A percentile compares a stretch with the other conserved stretches of the same genome.
Evolutionary conservation across 768 basidiomycete genomes (phyloP).

Genomic region (Termitomyces sp.): DNA sequence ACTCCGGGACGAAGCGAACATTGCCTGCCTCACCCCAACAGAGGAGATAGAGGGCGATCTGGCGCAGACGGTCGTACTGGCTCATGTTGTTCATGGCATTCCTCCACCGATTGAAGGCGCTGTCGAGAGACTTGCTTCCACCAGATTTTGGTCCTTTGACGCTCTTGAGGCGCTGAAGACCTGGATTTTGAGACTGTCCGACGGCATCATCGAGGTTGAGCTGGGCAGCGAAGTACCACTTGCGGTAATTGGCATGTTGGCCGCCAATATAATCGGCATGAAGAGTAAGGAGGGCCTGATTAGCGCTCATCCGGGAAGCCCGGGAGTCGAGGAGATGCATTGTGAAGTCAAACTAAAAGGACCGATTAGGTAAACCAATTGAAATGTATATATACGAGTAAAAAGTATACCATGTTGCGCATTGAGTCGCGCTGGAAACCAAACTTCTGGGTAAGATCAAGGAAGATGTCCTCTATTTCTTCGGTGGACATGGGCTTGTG

Average conservation of each 20-base stretch:
- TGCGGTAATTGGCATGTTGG: constrained; percentile 97
- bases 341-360: constrained; percentile 83
- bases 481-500: constrained; percentile 97
- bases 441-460: constrained; percentile 98
- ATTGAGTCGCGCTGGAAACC: constrained; percentile 96
- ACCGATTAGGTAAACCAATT: constrained; percentile 15
- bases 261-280: constrained; percentile 99
- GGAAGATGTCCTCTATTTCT: constrained; percentile 98
- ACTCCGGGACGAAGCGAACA: constrained; percentile 95
- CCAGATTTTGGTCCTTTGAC: constrained; percentile 62
- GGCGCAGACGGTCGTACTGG: constrained; percentile 95
- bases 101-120: constrained; percentile 92
- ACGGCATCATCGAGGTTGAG: constrained; percentile 99
- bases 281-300: constrained; percentile 92
- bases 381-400: background rate
- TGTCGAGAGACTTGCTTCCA: constrained; percentile 81
- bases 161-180: constrained; percentile 83
- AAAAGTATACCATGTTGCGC: constrained; percentile 77
- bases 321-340: constrained; percentile 98
- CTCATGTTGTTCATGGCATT: constrained; percentile 99
- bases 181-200: constrained; percentile 91
- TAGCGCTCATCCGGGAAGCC: constrained; percentile 97
- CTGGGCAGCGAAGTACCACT: constrained; percentile 99
- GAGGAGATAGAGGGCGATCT: constrained; percentile 92
- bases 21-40: constrained; percentile 99